Evolutionary conservation across 1,284 basidiomycete genomes (phyloP), one percentile per base, ranked within the genome.

Genomic region (Anthracocystis setariae): DNA sequence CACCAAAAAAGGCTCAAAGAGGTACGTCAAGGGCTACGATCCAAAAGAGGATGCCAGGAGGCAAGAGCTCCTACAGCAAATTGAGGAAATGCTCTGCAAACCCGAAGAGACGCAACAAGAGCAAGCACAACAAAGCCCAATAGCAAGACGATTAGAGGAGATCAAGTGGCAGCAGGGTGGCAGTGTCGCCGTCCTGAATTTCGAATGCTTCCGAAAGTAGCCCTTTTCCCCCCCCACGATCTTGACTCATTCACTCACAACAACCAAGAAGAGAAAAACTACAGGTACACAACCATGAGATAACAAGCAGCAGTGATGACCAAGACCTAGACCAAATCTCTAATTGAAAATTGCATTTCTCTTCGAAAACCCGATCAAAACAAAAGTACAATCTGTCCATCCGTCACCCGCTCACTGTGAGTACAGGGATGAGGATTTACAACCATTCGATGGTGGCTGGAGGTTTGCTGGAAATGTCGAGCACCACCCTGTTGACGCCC

Each of bases 391-490:
- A 29, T 29, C 29, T 29, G 12, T 7, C 29, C n/a, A n/a, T n/a
- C n/a, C n/a, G n/a, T 29, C 29, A 45, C 43, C 8, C 17, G 18
- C 12, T 24, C 5, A 45, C 9, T 15, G 15, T n/a, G 43, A 27
- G 21, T 17, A 5, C 12, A 5, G 15, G 17, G 17, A 17, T n/a
- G 43, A n/a, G 9, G 7, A 21, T 2, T 12, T 73, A 81, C 56
- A 81, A 72, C 79, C 79, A 81, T 57, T 86, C 86, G 82, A 84
- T 86, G 73, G 87, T 87, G 70, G 92, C 93, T 54, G 96, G 95
- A 39, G 95, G 96, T 86, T 99, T 98, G 64, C 92, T 94, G 15
- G 95, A 96, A 64, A 98, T 93, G 83, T 99, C 96, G 33, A 76
- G 67, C 20, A 81, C 78, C 8, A 85, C 83, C 38, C 84, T 67